Conservation (phyloP, 768 basidiomycete species). For the Amanita pseudoporphyria region DNA sequence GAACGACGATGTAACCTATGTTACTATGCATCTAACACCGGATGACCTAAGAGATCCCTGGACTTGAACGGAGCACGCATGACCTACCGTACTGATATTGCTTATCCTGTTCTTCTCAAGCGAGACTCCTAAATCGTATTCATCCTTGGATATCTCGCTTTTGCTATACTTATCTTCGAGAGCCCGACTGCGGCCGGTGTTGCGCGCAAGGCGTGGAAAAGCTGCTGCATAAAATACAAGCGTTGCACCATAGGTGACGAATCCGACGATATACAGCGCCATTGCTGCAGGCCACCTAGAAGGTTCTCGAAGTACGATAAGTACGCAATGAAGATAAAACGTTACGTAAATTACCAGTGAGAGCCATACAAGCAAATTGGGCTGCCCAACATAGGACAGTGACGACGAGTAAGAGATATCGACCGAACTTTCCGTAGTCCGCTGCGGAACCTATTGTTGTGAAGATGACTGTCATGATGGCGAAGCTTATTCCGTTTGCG, state of each 20-base stretch:
- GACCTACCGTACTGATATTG: conserved; percentile 67
- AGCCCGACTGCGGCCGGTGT: conserved; percentile 52
- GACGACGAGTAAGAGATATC: conserved; percentile 64
- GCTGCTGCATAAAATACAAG: conserved; percentile 72
- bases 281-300: conserved; percentile 68
- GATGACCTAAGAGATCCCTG: neutral
- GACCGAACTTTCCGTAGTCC: conserved; percentile 68
- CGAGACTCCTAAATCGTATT: conserved; percentile 67
- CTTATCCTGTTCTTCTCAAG: conserved; percentile 80
- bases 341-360: conserved; percentile 43
- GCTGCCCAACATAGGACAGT: conserved; percentile 75
- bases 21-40: conserved; percentile 57
- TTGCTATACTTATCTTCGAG: conserved; percentile 47
- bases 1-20: conserved; percentile 59
- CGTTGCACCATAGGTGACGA: conserved; percentile 71
- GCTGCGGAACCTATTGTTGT: conserved; percentile 71
- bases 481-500: conserved; percentile 69
- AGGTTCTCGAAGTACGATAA: conserved; percentile 31
- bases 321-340: neutral
- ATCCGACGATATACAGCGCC: conserved; percentile 72
- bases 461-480: conserved; percentile 74
- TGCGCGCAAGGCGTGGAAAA: conserved; percentile 75
- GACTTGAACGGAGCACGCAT: neutral
- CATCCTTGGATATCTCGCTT: conserved; percentile 49
- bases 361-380: conserved; percentile 67